Percentiles rank a stretch among this genome's conserved stretches.
phyloP scores from a whole-genome alignment of 1,139 yeast genomes.

The Suhomyces atakaporum region DNA sequence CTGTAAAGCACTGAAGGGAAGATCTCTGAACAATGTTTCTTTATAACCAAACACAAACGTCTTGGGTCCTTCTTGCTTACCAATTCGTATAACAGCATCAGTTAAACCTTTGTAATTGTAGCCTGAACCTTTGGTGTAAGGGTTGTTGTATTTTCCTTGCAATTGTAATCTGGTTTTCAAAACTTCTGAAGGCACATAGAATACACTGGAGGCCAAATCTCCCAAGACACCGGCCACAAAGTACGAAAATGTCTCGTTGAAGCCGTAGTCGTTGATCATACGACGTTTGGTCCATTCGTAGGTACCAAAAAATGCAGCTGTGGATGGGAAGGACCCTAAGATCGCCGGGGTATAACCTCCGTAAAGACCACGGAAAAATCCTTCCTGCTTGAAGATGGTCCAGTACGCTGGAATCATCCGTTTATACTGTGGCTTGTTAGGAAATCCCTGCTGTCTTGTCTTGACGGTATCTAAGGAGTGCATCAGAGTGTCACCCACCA shows the following conservation, averaged over 20 bases:
- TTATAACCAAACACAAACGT: conserved; percentile 89
- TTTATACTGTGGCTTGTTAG: conserved; percentile 63
- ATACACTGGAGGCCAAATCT: conserved; percentile 85
- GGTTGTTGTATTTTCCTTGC: conserved; percentile 86
- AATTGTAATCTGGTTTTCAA: conserved; percentile 87
- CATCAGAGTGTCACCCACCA: conserved; percentile 90
- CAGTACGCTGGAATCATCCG: conserved; percentile 68
- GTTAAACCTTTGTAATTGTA: conserved; percentile 76
- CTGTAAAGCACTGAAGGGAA: conserved; percentile 94
- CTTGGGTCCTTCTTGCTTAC: conserved; percentile 66
- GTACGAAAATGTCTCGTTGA: conserved; percentile 80
- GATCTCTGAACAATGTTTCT: conserved; percentile 86
- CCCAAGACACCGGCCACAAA: conserved; percentile 87
- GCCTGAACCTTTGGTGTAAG: conserved; percentile 70
- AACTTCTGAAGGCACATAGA: conserved; percentile 98
- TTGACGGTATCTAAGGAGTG: conserved; percentile 95
- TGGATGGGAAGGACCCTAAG: conserved; percentile 88
- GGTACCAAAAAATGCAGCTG: conserved; percentile 88
- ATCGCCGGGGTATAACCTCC: conserved; percentile 93
- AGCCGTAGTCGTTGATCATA: conserved; percentile 61
- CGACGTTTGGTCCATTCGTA: conserved; percentile 79
- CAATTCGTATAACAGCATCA: conserved; percentile 69
- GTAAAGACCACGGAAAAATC: conserved; percentile 79
- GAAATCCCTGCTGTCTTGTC: conserved; percentile 94
- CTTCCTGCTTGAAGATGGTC: conserved; percentile 79